phyloP scores from a whole-genome alignment of 169 alveolate genomes.

The Cyclospora cayetanensis region DNA sequence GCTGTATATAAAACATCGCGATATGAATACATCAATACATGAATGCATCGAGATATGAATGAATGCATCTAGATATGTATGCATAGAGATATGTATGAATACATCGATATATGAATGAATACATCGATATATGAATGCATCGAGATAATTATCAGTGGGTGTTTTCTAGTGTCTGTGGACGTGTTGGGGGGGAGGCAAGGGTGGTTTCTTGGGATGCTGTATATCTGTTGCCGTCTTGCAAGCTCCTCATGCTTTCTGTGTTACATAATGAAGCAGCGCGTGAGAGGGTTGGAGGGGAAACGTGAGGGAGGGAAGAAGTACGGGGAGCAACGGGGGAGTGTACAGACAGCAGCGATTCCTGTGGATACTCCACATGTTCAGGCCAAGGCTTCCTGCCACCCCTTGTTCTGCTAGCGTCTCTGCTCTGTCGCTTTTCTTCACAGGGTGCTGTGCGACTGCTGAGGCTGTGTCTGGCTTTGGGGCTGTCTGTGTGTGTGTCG shows the following conservation, averaged over 20 bases:
- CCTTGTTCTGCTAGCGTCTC: neutral
- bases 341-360: too few species aligned
- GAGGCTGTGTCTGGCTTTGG: neutral
- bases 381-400: too few species aligned
- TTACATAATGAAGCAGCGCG: too few species aligned
- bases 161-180: neutral
- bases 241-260: too few species aligned
- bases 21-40: neutral
- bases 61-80: neutral
- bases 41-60: neutral
- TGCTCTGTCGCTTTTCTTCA: neutral
- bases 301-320: too few species aligned
- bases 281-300: too few species aligned
- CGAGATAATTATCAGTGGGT: neutral
- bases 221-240: too few species aligned
- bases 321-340: too few species aligned
- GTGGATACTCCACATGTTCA: too few species aligned
- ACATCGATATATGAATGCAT: neutral
- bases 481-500: too few species aligned
- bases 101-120: neutral
- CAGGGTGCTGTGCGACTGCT: slow-evolving; percentile 3
- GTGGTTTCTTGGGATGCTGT: too few species aligned
- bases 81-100: neutral
- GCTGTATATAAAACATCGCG: neutral
- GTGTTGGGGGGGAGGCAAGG: too few species aligned